A percentile compares a stretch with the other conserved stretches of the same genome.
Evolutionary conservation across 768 basidiomycete genomes (phyloP).

Genomic region (Astraeus odoratus): DNA sequence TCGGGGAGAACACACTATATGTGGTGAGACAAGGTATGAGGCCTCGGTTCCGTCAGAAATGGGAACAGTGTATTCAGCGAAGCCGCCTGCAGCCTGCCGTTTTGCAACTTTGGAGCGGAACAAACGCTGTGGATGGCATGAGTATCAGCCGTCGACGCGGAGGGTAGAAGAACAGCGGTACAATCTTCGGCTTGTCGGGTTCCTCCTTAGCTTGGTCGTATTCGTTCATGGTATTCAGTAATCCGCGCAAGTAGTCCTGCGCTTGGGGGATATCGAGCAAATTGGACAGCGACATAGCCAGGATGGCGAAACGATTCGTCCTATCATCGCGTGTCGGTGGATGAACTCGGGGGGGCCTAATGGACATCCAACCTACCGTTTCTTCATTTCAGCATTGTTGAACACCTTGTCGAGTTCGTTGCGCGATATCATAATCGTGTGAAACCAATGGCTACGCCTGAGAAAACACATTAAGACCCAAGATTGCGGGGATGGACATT

Average conservation of each 20-base stretch:
- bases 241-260: constrained; percentile 69
- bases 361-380: constrained; percentile 44
- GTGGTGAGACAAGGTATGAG: constrained; percentile 65
- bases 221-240: constrained; percentile 66
- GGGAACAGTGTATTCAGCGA: constrained; percentile 55
- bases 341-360: neutral
- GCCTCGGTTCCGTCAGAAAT: constrained; percentile 55
- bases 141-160: constrained; percentile 1
- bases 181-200: constrained; percentile 60
- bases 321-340: constrained; percentile 33
- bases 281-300: constrained; percentile 81
- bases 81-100: constrained; percentile 42
- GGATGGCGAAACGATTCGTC: constrained; percentile 74
- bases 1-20: constrained; percentile 49
- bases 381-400: constrained; percentile 69
- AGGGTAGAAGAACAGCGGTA: constrained; percentile 21
- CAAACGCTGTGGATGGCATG: constrained; percentile 36
- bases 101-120: constrained; percentile 55
- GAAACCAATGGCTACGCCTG: constrained; percentile 83
- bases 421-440: constrained; percentile 75
- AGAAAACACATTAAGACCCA: constrained; percentile 2
- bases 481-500: neutral
- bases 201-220: constrained; percentile 64
- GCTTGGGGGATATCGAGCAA: constrained; percentile 77
- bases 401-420: constrained; percentile 71